Percentiles rank a stretch among this genome's conserved stretches.
Conservation (phyloP, 2,329 filamentous ascomycete genomes). For the Epichloe coenophiala region DNA sequence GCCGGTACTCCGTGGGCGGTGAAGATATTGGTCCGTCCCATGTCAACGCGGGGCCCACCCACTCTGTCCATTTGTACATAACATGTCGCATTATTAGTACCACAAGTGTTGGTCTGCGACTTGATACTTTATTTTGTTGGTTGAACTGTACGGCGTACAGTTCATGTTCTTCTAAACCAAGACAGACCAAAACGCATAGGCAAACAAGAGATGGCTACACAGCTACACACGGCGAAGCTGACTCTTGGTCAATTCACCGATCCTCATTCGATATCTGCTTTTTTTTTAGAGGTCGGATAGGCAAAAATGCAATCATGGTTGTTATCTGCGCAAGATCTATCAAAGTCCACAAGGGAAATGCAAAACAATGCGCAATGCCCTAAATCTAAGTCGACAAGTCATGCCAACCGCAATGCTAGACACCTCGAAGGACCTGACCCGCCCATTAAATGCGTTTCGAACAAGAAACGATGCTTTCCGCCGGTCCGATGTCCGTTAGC, state of each 20-base stretch:
- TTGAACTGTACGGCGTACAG: background rate
- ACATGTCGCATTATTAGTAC: no score
- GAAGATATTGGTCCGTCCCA: background rate
- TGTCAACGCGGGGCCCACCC: background rate
- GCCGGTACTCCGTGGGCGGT: slow-evolving; percentile 22
- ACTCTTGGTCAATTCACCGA: background rate
- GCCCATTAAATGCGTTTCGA: slow-evolving; percentile 13
- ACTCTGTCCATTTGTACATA: no score
- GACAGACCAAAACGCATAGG: background rate
- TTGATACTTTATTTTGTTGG: background rate
- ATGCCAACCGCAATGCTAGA: slow-evolving; percentile 18
- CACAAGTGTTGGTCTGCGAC: background rate
- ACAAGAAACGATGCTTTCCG: slow-evolving; percentile 11
- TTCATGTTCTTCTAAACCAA: background rate
- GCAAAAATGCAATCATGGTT: slow-evolving; percentile 14
- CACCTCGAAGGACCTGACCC: slow-evolving; percentile 12
- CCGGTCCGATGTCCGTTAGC: background rate
- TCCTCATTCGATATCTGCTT: background rate
- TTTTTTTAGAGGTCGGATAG: background rate
- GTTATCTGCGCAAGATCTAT: slow-evolving; percentile 22
- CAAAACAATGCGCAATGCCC: slow-evolving; percentile 16
- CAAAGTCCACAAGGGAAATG: slow-evolving; percentile 10
- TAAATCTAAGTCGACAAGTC: slow-evolving; percentile 11
- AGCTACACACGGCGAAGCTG: background rate
- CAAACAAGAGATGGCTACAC: background rate